These are phyloP conservation scores for Neopestalotiopsis sp. DNA, from an alignment of 2,329 filamentous ascomycete species.

Conservation along the genomic window DNA sequence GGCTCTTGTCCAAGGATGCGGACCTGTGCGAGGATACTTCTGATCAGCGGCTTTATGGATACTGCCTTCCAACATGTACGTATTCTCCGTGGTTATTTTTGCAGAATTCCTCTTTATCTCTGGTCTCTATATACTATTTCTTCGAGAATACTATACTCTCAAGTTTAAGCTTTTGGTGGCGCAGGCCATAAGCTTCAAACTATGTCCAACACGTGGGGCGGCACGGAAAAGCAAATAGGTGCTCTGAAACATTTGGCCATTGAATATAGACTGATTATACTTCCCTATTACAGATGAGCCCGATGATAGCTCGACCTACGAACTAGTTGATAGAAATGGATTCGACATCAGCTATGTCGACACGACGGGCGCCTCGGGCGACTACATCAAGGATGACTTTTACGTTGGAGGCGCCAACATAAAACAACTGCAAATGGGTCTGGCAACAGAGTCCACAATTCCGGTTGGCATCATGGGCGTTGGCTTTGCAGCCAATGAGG, in stretches of 20 bases:
- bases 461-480: conserved; percentile 64
- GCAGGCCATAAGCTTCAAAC: not conserved
- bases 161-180: not conserved
- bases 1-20: conserved; percentile 50
- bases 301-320: conserved; percentile 52
- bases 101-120: not conserved
- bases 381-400: conserved; percentile 64
- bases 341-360: conserved; percentile 69
- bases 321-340: conserved; percentile 44
- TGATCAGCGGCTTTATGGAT: conserved; percentile 41
- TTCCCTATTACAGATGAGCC: conserved; percentile 41
- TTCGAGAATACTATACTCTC: not conserved
- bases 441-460: conserved; percentile 53
- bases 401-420: conserved; percentile 55
- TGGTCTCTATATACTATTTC: not conserved
- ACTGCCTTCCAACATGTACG: conserved; percentile 49
- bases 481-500: conserved; percentile 58
- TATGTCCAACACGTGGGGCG: not conserved
- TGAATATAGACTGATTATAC: not conserved
- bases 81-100: not conserved
- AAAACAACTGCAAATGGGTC: conserved; percentile 58
- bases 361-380: conserved; percentile 55
- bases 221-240: not conserved
- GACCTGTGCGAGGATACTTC: conserved; percentile 43
- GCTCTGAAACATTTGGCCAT: not conserved